Conservation (phyloP, 2,329 filamentous ascomycete species). For the Xylaria sp. region DNA sequence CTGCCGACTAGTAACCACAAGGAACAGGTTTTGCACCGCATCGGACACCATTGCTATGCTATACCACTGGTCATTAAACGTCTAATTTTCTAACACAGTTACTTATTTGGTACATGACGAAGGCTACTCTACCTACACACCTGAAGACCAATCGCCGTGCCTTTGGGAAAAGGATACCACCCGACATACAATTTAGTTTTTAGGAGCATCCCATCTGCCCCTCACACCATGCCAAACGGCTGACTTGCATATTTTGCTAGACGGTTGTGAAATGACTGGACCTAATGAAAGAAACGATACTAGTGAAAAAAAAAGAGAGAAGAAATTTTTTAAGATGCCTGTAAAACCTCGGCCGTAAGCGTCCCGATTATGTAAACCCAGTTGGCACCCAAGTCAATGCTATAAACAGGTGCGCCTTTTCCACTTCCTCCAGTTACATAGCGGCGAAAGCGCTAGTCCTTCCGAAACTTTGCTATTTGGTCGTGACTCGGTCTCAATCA, state of each 20-base stretch:
- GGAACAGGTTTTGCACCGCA: not conserved
- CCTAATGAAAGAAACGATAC: conserved; percentile 7
- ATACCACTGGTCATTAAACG: not conserved
- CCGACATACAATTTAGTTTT: conserved; percentile 50
- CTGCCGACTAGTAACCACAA: not conserved
- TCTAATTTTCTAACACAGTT: not conserved
- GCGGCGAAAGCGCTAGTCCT: conserved; percentile 16
- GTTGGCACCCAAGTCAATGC: conserved; percentile 16
- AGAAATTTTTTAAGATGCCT: conserved; percentile 10
- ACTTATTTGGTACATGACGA: conserved; percentile 13
- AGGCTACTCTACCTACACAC: conserved; percentile 27
- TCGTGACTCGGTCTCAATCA: not conserved
- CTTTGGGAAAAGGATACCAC: conserved; percentile 49
- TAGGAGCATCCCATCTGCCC: conserved; percentile 41
- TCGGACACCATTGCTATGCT: not conserved
- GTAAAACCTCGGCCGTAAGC: not conserved
- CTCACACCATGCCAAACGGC: conserved; percentile 21
- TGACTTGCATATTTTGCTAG: conserved; percentile 17
- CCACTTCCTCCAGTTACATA: conserved; percentile 26
- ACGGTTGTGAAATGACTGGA: not conserved
- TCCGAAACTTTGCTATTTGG: conserved; percentile 5
- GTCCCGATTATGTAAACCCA: conserved; percentile 11
- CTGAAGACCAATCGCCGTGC: conserved; percentile 38
- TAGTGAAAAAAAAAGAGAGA: conserved; percentile 1
- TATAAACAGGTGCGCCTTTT: conserved; percentile 24